phyloP scores from a whole-genome alignment of 192 early-diverging fungal genomes.

The Podila epigama region DNA sequence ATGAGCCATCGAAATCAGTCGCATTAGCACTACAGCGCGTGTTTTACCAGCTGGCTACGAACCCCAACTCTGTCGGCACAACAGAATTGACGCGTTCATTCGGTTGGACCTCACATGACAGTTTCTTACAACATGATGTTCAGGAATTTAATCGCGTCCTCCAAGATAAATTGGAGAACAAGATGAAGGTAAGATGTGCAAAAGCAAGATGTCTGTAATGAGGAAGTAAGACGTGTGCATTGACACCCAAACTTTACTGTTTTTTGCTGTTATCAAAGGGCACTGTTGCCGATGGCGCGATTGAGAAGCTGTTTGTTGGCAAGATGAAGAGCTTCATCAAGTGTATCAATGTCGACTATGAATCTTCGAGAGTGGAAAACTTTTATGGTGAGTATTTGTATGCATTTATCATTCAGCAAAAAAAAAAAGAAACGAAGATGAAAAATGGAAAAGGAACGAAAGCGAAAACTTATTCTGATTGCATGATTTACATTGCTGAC shows the following conservation, averaged over 20 bases:
- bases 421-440: too few species aligned
- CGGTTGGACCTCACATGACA: conserved; percentile 96
- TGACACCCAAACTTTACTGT: not conserved
- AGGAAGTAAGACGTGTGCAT: not conserved
- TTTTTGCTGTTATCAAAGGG: conserved; percentile 50
- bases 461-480: too few species aligned
- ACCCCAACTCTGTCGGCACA: conserved; percentile 79
- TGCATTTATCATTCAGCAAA: too few species aligned
- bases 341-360: conserved; percentile 94
- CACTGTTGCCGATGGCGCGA: conserved; percentile 91
- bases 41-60: conserved; percentile 90
- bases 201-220: too few species aligned
- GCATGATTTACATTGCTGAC: not conserved
- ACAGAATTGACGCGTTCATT: conserved; percentile 97
- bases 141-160: conserved; percentile 98
- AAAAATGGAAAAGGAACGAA: too few species aligned
- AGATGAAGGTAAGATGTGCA: conserved; percentile 84
- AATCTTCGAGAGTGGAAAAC: conserved; percentile 93
- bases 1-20: conserved; percentile 86
- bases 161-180: conserved; percentile 94
- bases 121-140: conserved; percentile 99
- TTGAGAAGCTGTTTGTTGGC: conserved; percentile 91
- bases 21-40: conserved; percentile 92
- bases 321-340: conserved; percentile 98
- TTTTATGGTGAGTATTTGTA: conserved; percentile 80